Percentiles rank a stretch among this genome's conserved stretches.
These are phyloP conservation scores for Sporobolomyces pararoseus DNA, from an alignment of 768 basidiomycete genomes.

Conservation along the genomic window DNA sequence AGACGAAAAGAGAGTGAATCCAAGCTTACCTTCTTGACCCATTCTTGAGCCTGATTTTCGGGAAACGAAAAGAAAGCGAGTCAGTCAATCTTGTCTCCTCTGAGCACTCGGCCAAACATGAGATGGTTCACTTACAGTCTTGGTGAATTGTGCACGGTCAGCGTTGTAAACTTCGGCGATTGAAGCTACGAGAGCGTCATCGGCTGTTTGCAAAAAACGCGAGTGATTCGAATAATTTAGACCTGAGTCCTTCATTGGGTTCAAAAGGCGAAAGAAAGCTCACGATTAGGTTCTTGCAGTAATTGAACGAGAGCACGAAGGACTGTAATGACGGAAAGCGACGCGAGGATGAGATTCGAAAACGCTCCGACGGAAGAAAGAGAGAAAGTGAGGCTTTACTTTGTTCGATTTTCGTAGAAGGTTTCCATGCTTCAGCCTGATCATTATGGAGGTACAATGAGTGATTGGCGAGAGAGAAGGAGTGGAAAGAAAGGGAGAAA, in stretches of 20 bases:
- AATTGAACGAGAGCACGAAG: constrained; percentile 42
- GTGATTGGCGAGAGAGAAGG: neutral
- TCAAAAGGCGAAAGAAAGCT: neutral
- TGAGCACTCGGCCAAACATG: neutral
- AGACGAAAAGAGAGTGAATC: neutral
- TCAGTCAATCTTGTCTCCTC: neutral
- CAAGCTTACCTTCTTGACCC: constrained; percentile 37
- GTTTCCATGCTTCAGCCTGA: constrained; percentile 44
- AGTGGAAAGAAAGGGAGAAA: neutral
- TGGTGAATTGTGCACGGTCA: constrained; percentile 34
- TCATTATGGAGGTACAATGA: too few relatives aligned
- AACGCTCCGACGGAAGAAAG: too few relatives aligned
- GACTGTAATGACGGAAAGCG: constrained; percentile 16
- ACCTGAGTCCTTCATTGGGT: too few relatives aligned
- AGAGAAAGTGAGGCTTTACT: too few relatives aligned
- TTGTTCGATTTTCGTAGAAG: constrained; percentile 42
- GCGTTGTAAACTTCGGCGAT: constrained; percentile 43
- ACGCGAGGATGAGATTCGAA: neutral
- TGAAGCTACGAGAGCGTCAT: constrained; percentile 42
- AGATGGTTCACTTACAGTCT: constrained; percentile 19
- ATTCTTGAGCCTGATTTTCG: constrained; percentile 37
- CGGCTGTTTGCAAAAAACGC: constrained; percentile 14
- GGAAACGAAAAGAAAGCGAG: neutral
- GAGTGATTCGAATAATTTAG: too few relatives aligned
- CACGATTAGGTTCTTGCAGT: constrained; percentile 41